Evolutionary conservation across 2,329 filamentous ascomycete species (phyloP), one percentile per base, ranked within the genome.

Genomic region (Biscogniauxia marginata): DNA sequence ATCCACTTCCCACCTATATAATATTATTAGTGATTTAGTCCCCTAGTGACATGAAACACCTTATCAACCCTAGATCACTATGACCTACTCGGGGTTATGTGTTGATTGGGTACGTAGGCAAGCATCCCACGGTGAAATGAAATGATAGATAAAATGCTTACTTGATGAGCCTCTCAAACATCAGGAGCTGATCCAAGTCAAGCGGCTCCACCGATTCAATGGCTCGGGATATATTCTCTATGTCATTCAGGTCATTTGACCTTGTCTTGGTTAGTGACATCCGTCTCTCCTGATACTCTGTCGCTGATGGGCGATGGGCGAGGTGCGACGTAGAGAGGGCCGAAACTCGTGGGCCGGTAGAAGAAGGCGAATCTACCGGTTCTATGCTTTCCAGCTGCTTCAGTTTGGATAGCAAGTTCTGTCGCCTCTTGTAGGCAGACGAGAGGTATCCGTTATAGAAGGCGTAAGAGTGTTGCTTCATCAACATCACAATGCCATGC

Each of bases 401-500:
- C 22, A 90, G 71, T 55, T 76, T 79, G 4, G 63, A 67, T 8
- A 75, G 67, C n/a, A 84, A 70, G n/a, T 70, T 66, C 9, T 67
- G 62, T 1, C 81, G 75, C 54, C 75, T 76, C 56, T 82, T 79
- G 65, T 85, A 84, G 2, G 84, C 75, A 19, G 83, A 80, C 2
- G 82, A 91, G 50, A 87, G 75, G 60, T 92, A 83, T 6, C 90
- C 89, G 64, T 92, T 93, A 71, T 91, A 92, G 63, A 90, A 91
- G 4, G 87, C 81, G 66, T 90, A 92, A 18, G 86, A 88, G 69
- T 92, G 90, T 72, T 91, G 88, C 75, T 93, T 93, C 90, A 93
- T 93, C 21, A 93, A 70, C 79, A 92, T 88, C 3, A 89, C 84
- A 54, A 93, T 74, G 13, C 85, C 85, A 67, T 93, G 89, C 18